Evolutionary conservation across 257 asterid species (phyloP), one percentile per base, ranked within the genome.

Genomic region (Nicotiana attenuata): DNA sequence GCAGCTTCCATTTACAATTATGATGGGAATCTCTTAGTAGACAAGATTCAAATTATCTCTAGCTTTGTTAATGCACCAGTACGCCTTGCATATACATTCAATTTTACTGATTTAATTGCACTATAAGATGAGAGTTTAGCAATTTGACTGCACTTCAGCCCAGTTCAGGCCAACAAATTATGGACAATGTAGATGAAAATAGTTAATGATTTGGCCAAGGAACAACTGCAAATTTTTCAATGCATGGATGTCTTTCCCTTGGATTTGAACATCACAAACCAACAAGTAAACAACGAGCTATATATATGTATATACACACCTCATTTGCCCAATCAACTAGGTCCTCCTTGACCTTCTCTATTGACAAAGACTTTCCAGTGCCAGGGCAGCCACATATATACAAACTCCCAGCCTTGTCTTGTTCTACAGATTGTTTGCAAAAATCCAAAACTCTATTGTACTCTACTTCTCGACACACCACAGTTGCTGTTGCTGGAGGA

Each of bases 311-410:
- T 84, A 94, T 4, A 67, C 65, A 77, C 84, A 96, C 98, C 97
- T 90, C 91, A 66, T 92, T 83, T 63, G 94, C 96, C 99, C 99
- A 96, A 81, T 84, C 83, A 24, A 84, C 81, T 57, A 96, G 90
- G 82, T 19, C 84, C 82, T 81, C 88, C 84, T 89, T 88, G 33
- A 94, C 91, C 82, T 89, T 93, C 81, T 91, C 98, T 92, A 94
- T 90, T 33, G 94, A 90, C 63, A 96, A 80, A 2, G 98, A 89
- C 85, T 96, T 96, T 83, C 99, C 98, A 20, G 99, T 94, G 82
- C 99, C 99, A 5, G 98, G 99, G 82, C 98, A 93, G 28, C 99
- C 99, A 86, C 96, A 94, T 7, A 89, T 80, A 84, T 94, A 96
- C 88, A 96, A 85, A 87, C 99, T 93, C 76, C 95, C 97, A 79